Conservation (phyloP, 108 stramenopile species). For the Cyclotella distinguenda region DNA sequence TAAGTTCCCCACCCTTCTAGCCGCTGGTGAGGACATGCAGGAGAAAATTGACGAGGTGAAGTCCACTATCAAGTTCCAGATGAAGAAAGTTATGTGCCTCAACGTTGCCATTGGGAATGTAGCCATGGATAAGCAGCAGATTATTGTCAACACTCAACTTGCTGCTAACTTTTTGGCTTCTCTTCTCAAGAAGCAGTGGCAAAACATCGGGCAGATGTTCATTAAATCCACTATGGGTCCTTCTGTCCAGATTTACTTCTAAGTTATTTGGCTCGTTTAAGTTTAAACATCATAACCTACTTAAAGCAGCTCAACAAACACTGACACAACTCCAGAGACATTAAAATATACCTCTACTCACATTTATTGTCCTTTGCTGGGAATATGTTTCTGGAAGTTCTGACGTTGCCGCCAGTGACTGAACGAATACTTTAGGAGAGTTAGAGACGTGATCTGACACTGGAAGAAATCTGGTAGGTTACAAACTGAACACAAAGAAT, state of each 20-base stretch:
- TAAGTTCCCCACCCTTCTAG: constrained; percentile 98
- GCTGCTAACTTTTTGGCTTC: constrained; percentile 98
- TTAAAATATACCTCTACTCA: too few species aligned
- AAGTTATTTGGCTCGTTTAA: constrained; percentile 39
- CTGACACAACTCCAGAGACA: too few species aligned
- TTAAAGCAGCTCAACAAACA: too few species aligned
- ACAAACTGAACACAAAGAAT: too few species aligned
- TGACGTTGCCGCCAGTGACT: too few species aligned
- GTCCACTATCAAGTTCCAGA: constrained; percentile 99
- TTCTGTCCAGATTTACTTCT: constrained; percentile 98
- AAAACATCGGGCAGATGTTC: constrained; percentile 99
- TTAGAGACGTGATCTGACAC: too few species aligned
- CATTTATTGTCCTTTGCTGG: too few species aligned
- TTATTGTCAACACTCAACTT: constrained; percentile 96
- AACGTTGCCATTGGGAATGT: constrained; percentile 98
- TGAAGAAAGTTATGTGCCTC: constrained; percentile 99
- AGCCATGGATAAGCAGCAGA: constrained; percentile 86
- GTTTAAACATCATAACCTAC: too few species aligned
- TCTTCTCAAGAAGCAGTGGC: constrained; percentile 99
- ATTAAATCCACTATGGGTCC: constrained; percentile 99
- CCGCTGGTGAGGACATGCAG: constrained; percentile 91
- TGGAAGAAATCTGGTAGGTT: too few species aligned
- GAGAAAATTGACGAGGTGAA: constrained; percentile 99
- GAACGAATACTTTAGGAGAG: too few species aligned
- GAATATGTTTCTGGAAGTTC: too few species aligned